A percentile compares a stretch with the other conserved stretches of the same genome.
phyloP scores from a whole-genome alignment of 1,284 basidiomycete genomes.

The Trichosporon ovoides region DNA sequence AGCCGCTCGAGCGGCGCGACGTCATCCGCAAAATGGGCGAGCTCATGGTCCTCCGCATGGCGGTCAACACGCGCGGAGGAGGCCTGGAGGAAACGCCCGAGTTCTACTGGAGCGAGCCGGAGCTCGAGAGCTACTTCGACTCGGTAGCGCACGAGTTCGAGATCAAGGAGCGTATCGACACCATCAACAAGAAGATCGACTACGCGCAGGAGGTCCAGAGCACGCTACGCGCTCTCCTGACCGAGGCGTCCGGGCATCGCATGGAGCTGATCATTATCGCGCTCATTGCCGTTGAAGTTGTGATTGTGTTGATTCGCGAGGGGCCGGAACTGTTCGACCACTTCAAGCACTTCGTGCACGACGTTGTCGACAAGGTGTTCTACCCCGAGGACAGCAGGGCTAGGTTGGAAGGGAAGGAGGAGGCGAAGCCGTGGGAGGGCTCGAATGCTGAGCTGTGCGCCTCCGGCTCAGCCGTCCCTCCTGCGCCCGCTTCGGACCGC shows the following conservation, averaged over 20 bases:
- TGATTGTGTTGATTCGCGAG: constrained; percentile 55
- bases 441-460: not conserved
- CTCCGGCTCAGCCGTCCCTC: not conserved
- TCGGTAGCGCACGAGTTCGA: constrained; percentile 73
- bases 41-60: constrained; percentile 80
- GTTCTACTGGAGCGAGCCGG: constrained; percentile 86
- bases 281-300: constrained; percentile 82
- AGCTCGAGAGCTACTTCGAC: constrained; percentile 80
- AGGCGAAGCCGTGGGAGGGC: not conserved
- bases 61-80: constrained; percentile 76
- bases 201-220: constrained; percentile 74
- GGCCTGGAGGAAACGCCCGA: constrained; percentile 78
- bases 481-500: not conserved
- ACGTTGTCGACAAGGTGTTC: constrained; percentile 9
- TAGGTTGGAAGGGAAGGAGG: not conserved
- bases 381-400: not conserved
- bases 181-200: constrained; percentile 85
- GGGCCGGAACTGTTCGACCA: constrained; percentile 23
- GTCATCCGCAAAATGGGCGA: constrained; percentile 83
- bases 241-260: constrained; percentile 76
- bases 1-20: constrained; percentile 67
- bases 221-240: constrained; percentile 64
- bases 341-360: constrained; percentile 14
- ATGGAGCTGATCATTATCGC: constrained; percentile 89
- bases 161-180: constrained; percentile 68